Evolutionary conservation across 2,329 filamentous ascomycete species (phyloP).

Genomic region (Epichloe gansuensis): DNA sequence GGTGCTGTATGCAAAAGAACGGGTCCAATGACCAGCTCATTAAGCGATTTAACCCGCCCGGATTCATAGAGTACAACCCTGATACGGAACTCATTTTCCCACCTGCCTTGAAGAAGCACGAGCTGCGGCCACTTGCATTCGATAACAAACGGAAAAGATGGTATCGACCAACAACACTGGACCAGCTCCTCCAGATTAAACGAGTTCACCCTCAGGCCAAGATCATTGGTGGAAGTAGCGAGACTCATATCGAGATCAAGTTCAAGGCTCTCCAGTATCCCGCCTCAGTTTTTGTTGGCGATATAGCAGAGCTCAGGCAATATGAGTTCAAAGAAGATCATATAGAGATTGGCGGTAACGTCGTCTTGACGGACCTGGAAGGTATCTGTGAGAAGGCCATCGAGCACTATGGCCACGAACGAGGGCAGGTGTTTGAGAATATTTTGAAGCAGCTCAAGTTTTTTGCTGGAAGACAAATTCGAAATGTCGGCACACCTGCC

Average conservation of each 20-base stretch:
- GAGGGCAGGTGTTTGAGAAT: conserved; percentile 72
- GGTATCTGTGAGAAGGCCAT: conserved; percentile 68
- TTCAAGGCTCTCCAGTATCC: conserved; percentile 92
- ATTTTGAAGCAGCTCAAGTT: conserved; percentile 90
- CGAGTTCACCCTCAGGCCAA: conserved; percentile 73
- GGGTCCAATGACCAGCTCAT: conserved; percentile 38
- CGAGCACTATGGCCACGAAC: conserved; percentile 57
- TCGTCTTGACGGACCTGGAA: conserved; percentile 84
- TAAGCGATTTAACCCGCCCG: conserved; percentile 68
- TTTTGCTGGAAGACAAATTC: conserved; percentile 89
- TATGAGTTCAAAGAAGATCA: conserved; percentile 69
- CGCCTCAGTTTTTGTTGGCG: conserved; percentile 81
- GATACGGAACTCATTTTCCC: conserved; percentile 95
- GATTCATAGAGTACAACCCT: conserved; percentile 87
- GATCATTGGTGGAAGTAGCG: conserved; percentile 88
- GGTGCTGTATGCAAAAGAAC: conserved; percentile 57
- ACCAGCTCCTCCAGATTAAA: conserved; percentile 88
- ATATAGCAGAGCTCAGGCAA: conserved; percentile 78
- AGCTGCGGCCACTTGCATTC: conserved; percentile 70
- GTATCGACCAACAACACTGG: conserved; percentile 77
- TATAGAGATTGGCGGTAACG: conserved; percentile 87
- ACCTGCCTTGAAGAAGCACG: conserved; percentile 67
- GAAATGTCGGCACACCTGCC: conserved; percentile 93
- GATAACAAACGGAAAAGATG: conserved; percentile 92
- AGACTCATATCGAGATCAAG: conserved; percentile 96